These are phyloP conservation scores for Kurtzmaniella quercitrusa DNA, from an alignment of 1,139 yeast genomes.

Conservation along the genomic window DNA sequence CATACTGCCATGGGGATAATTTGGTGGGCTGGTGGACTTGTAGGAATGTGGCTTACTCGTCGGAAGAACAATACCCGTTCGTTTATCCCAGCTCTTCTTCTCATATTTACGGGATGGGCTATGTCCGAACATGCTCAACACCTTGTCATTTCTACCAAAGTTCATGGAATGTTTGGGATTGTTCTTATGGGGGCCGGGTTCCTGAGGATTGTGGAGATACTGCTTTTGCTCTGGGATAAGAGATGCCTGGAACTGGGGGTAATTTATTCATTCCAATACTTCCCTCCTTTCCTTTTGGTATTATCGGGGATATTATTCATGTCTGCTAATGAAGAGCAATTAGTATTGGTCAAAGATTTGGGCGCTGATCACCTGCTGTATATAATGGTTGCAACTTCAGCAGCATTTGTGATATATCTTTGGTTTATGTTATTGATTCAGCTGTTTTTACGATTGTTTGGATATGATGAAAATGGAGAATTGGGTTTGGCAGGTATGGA, in stretches of 20 bases:
- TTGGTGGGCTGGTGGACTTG: conserved; percentile 93
- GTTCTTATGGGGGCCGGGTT: conserved; percentile 77
- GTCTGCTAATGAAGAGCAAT: conserved; percentile 91
- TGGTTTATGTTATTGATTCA: conserved; percentile 58
- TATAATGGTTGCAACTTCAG: conserved; percentile 65
- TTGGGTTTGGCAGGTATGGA: conserved; percentile 8
- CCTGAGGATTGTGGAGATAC: conserved; percentile 69
- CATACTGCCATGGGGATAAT: conserved; percentile 94
- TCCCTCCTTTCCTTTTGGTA: conserved; percentile 76
- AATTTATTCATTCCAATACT: conserved; percentile 70
- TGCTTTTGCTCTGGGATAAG: conserved; percentile 59
- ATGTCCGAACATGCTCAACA: conserved; percentile 88
- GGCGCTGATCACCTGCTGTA: conserved; percentile 87
- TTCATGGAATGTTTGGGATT: conserved; percentile 81
- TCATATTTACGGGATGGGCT: conserved; percentile 88
- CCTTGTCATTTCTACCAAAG: conserved; percentile 71
- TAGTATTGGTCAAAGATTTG: conserved; percentile 61
- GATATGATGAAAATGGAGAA: conserved; percentile 41
- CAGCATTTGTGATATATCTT: conserved; percentile 67
- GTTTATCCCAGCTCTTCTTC: conserved; percentile 74
- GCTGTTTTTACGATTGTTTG: conserved; percentile 53
- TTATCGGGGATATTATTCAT: conserved; percentile 79
- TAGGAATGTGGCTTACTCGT: conserved; percentile 73
- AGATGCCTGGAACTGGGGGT: conserved; percentile 42
- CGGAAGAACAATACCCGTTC: conserved; percentile 54